Percentiles rank a stretch among this genome's conserved stretches.
Conservation (phyloP, 441 rosid genomes). For the Mallotus japonicus region DNA sequence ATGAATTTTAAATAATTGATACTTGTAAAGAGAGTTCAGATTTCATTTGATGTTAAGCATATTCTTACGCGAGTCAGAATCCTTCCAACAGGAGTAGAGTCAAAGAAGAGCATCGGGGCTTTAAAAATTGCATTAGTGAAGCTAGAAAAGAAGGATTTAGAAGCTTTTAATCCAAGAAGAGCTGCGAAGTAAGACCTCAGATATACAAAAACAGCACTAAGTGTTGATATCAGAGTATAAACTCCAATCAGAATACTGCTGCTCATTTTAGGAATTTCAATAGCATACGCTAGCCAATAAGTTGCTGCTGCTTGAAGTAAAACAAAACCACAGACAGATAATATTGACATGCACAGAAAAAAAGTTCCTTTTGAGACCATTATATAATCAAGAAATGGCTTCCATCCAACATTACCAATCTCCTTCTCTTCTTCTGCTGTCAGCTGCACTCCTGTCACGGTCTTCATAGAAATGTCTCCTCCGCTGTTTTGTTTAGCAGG, state of each 20-base stretch:
- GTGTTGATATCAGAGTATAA: slow-evolving; percentile 55
- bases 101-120: slow-evolving; percentile 88
- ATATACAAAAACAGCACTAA: slow-evolving; percentile 56
- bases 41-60: neutral
- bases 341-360: slow-evolving; percentile 36
- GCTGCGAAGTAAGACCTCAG: slow-evolving; percentile 50
- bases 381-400: slow-evolving; percentile 71
- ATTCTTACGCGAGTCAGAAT: slow-evolving; percentile 76
- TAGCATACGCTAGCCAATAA: slow-evolving; percentile 83
- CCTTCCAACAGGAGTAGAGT: slow-evolving; percentile 86
- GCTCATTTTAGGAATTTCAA: slow-evolving; percentile 50
- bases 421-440: slow-evolving; percentile 81
- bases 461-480: slow-evolving; percentile 39
- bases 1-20: neutral
- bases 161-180: slow-evolving; percentile 70
- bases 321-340: slow-evolving; percentile 49
- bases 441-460: slow-evolving; percentile 47
- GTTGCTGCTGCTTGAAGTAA: slow-evolving; percentile 74
- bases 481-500: slow-evolving; percentile 30
- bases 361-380: slow-evolving; percentile 47
- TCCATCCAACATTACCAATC: slow-evolving; percentile 67
- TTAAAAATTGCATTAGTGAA: slow-evolving; percentile 66
- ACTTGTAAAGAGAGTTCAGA: neutral
- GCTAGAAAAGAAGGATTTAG: slow-evolving; percentile 69
- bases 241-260: slow-evolving; percentile 57